phyloP scores from a whole-genome alignment of 169 alveolate genomes.

The Babesia bovis region DNA sequence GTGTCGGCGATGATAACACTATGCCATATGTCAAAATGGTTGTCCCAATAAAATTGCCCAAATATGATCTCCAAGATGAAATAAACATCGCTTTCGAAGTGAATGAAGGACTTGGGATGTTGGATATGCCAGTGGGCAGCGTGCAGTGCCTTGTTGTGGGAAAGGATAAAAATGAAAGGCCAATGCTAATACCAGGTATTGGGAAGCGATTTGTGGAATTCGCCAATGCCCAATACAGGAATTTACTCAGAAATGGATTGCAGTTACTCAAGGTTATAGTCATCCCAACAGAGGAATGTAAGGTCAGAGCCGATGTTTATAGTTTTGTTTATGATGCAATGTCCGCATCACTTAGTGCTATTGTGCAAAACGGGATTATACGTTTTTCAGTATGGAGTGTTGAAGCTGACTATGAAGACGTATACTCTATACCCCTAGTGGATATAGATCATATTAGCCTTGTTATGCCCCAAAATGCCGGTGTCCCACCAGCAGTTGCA shows the following conservation, averaged over 20 bases:
- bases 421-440: neutral
- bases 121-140: neutral
- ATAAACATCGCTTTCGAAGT: neutral
- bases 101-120: neutral
- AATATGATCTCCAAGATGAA: neutral
- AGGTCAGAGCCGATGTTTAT: neutral
- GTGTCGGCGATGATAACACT: neutral
- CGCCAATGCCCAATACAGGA: neutral
- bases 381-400: neutral
- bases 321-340: conserved; percentile 1
- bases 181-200: neutral
- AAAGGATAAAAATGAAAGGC: neutral
- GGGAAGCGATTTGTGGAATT: neutral
- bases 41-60: conserved; percentile 1
- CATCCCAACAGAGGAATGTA: neutral
- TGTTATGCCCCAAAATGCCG: neutral
- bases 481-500: neutral
- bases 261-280: neutral
- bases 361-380: neutral
- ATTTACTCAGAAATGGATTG: neutral
- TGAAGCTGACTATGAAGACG: neutral
- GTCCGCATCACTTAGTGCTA: neutral
- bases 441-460: neutral
- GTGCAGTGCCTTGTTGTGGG: neutral
- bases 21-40: neutral